A percentile compares a stretch with the other conserved stretches of the same genome.
Conservation (phyloP, 495 filamentous ascomycete genomes). For the Aspergillus indologenus region DNA sequence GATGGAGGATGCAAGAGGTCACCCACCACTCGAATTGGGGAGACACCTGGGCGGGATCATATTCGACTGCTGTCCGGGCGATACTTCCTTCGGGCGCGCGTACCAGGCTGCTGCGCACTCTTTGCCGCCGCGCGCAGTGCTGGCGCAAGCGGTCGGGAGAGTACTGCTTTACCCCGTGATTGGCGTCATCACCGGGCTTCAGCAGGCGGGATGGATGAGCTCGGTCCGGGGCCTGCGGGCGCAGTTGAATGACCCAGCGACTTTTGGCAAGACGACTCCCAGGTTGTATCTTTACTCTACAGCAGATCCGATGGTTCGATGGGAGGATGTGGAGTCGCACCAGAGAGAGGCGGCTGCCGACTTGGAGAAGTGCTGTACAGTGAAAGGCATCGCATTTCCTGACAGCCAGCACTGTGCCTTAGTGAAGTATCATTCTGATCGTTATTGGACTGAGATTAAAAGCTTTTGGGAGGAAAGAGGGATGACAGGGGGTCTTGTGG, state of each 20-base stretch:
- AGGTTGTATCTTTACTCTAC: slow-evolving; percentile 38
- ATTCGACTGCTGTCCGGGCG: slow-evolving; percentile 32
- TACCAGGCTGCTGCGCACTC: slow-evolving; percentile 25
- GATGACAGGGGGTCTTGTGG: background rate
- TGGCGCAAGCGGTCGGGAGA: slow-evolving; percentile 16
- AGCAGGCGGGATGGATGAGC: slow-evolving; percentile 20
- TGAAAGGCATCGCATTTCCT: slow-evolving; percentile 26
- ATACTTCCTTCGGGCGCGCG: slow-evolving; percentile 23
- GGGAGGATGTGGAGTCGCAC: slow-evolving; percentile 34
- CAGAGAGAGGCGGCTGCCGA: slow-evolving; percentile 23
- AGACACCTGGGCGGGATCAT: slow-evolving; percentile 22
- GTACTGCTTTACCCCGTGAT: slow-evolving; percentile 25
- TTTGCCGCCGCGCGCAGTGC: slow-evolving; percentile 8
- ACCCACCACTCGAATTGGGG: slow-evolving; percentile 11
- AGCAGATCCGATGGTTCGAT: slow-evolving; percentile 34
- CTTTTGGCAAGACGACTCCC: slow-evolving; percentile 20
- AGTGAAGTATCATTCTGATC: slow-evolving; percentile 23
- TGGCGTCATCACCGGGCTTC: slow-evolving; percentile 18
- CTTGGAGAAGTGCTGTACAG: slow-evolving; percentile 24
- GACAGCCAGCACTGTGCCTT: slow-evolving; percentile 33
- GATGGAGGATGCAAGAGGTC: slow-evolving; percentile 19
- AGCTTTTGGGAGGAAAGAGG: slow-evolving; percentile 18
- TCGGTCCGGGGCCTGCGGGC: slow-evolving; percentile 25
- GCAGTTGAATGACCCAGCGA: slow-evolving; percentile 23
- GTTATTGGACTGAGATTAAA: slow-evolving; percentile 27